Evolutionary conservation across 768 basidiomycete species (phyloP).

Genomic region (Boletus rex-veris): DNA sequence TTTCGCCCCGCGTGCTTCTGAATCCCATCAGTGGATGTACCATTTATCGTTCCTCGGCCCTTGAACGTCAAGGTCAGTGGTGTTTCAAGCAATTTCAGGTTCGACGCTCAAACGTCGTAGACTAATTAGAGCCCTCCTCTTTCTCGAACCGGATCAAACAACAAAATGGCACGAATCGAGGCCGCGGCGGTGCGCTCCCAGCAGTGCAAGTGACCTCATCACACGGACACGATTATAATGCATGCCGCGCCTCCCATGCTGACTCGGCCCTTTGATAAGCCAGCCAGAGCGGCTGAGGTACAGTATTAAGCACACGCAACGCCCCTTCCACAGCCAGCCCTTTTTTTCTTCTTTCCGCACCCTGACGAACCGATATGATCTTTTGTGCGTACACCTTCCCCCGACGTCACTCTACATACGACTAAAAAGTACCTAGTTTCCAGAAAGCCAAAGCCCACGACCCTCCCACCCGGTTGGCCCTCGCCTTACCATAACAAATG

Average conservation of each 20-base stretch:
- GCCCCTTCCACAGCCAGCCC: background rate
- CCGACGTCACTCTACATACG: background rate
- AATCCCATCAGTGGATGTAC: background rate
- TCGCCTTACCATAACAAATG: slow-evolving; percentile 38
- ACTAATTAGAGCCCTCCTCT: slow-evolving; percentile 1
- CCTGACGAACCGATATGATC: slow-evolving; percentile 23
- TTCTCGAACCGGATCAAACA: slow-evolving; percentile 12
- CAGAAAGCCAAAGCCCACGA: slow-evolving; percentile 27
- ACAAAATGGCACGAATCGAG: slow-evolving; percentile 9
- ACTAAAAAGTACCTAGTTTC: slow-evolving; percentile 20
- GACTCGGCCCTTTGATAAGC: slow-evolving; percentile 27
- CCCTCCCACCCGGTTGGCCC: slow-evolving; percentile 34
- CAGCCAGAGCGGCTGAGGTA: slow-evolving; percentile 3
- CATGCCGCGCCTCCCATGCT: slow-evolving; percentile 25
- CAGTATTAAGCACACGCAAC: slow-evolving; percentile 6
- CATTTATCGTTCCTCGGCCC: slow-evolving; percentile 1
- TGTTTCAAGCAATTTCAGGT: background rate
- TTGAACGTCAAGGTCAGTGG: background rate
- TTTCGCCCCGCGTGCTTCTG: slow-evolving; percentile 3
- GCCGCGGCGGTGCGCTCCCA: slow-evolving; percentile 19
- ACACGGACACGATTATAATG: slow-evolving; percentile 30
- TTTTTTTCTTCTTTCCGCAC: background rate
- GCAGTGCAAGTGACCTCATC: slow-evolving; percentile 28
- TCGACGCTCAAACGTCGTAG: background rate
- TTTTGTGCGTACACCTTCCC: slow-evolving; percentile 21